Base-by-base conservation (phyloP, 2,329 filamentous ascomycete species). In the Samsoniella hepiali region DNA sequence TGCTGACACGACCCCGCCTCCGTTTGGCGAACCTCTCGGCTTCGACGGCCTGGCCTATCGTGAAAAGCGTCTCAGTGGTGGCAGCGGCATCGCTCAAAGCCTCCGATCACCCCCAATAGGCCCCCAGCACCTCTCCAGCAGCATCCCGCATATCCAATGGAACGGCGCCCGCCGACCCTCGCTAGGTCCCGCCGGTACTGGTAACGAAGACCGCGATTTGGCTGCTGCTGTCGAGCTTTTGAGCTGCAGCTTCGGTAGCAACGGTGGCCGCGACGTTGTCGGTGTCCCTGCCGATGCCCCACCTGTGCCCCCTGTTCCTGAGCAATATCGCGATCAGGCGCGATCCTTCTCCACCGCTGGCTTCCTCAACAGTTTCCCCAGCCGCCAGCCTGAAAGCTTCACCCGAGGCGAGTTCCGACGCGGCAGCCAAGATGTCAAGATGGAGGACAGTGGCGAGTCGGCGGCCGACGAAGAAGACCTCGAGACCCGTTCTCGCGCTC, bases 1-100 rank as follows among this genome's bases (percentile, higher is more conserved):
- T 59, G 88, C 90, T 45, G 92, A 97, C 74, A 98, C 93, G 55
- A 97, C 94, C 17, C 95, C 95, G 53, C 93, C 94, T 60, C 94
- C 94, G 27, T 86, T 89, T 69, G 79, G 83, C 66, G 91, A 94
- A 64, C 82, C 84, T 61, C 82, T 88, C 67, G 78, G 79, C 67
- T 78, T 83, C 38, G 78, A 82, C 62, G 83, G 80, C 61, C 75
- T 77, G 59, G 78, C 78, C 17, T 82, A 83, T 69, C 76, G 80
- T 67, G 76, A 81, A 69, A 89, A 89, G 76, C 82, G 86, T 61
- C 84, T 85, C 69, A 87, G 84, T 72, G 82, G 76, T 68, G 80
- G 80, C 53, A 80, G 80, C 66, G 82, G 79, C 27, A 86, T 87
- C 76, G 91, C 91, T 62, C 89, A 88, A 64, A 96, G 91, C 55